Percentiles rank a stretch among this genome's conserved stretches.
These are phyloP conservation scores for Candida dajiaensis DNA, from an alignment of 805 yeast species.

Conservation along the genomic window DNA sequence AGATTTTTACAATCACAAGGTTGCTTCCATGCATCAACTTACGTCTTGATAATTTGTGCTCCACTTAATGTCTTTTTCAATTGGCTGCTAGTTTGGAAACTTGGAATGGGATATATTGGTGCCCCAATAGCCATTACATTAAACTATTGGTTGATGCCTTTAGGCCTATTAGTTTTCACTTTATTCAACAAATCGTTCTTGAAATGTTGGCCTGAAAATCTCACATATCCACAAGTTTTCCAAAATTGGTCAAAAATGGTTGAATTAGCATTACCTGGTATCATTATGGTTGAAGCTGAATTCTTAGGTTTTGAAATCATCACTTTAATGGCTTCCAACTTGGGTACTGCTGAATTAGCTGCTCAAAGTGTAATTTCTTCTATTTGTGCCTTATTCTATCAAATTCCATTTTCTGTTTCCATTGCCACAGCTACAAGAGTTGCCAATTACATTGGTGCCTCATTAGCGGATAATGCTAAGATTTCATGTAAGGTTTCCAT, in stretches of 20 bases:
- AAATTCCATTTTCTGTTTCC: conserved; percentile 70
- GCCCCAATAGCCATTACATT: conserved; percentile 69
- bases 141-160: conserved; percentile 56
- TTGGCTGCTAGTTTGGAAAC: conserved; percentile 60
- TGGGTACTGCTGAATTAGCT: conserved; percentile 66
- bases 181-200: conserved; percentile 37
- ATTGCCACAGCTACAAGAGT: conserved; percentile 69
- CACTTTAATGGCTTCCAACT: conserved; percentile 62
- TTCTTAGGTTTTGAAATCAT: conserved; percentile 68
- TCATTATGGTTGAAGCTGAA: conserved; percentile 73
- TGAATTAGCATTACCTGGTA: conserved; percentile 66
- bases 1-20: conserved; percentile 82
- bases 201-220: conserved; percentile 25
- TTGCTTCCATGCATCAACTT: conserved; percentile 79
- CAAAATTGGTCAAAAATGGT: conserved; percentile 54
- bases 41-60: conserved; percentile 53
- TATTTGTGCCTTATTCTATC: conserved; percentile 56
- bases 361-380: conserved; percentile 72
- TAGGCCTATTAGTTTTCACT: conserved; percentile 47
- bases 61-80: conserved; percentile 60
- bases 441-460: conserved; percentile 66
- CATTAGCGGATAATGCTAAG: conserved; percentile 40
- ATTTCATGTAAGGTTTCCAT: conserved; percentile 39
- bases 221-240: conserved; percentile 5
- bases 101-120: conserved; percentile 67